phyloP scores from a whole-genome alignment of 352 stramenopile species.

The Phytophthora agathidicida region DNA sequence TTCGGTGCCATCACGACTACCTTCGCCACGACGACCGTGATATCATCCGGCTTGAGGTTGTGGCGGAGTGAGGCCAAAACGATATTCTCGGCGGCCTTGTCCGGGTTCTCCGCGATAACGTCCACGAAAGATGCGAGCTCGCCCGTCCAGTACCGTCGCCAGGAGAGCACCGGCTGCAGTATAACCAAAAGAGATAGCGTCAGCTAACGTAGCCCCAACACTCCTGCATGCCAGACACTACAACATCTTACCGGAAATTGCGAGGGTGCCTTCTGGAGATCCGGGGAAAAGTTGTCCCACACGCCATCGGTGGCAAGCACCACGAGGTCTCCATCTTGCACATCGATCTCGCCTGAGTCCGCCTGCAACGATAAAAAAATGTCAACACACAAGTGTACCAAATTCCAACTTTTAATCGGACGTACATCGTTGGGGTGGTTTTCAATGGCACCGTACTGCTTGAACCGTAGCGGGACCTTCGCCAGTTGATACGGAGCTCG shows the following conservation, averaged over 20 bases:
- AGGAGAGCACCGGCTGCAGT: slow-evolving; percentile 61
- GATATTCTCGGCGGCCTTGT: slow-evolving; percentile 66
- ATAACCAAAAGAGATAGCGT: slow-evolving; percentile 10
- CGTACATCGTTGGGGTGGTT: slow-evolving; percentile 75
- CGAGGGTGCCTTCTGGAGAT: slow-evolving; percentile 49
- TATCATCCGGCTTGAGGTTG: slow-evolving; percentile 86
- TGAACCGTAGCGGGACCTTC: slow-evolving; percentile 77
- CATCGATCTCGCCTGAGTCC: slow-evolving; percentile 69
- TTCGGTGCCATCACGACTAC: slow-evolving; percentile 61
- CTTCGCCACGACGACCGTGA: slow-evolving; percentile 81
- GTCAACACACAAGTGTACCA: not conserved
- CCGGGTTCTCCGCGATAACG: slow-evolving; percentile 50
- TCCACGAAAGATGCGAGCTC: slow-evolving; percentile 66
- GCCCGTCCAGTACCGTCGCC: slow-evolving; percentile 65
- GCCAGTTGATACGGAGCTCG: slow-evolving; percentile 78
- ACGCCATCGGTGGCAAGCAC: slow-evolving; percentile 83
- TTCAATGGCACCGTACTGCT: slow-evolving; percentile 79
- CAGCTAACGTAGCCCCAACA: not conserved
- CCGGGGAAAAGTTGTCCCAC: slow-evolving; percentile 80
- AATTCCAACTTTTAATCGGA: not conserved
- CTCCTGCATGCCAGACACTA: not conserved
- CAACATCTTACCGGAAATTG: slow-evolving; percentile 59
- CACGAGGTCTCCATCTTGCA: slow-evolving; percentile 79
- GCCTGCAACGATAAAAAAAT: slow-evolving; percentile 39
- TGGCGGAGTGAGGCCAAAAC: slow-evolving; percentile 74